Conservation (phyloP, 768 basidiomycete genomes). For the Porpolomopsis calyptriformis region DNA sequence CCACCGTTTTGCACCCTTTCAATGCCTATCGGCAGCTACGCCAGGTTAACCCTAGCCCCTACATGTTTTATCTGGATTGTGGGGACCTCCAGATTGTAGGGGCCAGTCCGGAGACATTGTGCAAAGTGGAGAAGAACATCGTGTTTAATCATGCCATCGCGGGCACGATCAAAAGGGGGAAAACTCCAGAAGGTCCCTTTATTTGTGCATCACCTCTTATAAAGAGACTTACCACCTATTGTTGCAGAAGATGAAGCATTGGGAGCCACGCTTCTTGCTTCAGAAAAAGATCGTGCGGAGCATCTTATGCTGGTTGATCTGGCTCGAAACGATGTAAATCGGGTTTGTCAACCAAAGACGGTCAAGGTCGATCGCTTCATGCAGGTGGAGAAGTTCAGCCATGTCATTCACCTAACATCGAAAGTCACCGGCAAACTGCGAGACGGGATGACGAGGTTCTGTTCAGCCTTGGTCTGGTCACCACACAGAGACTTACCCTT, state of each 20-base stretch:
- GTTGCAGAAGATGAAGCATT: conserved; percentile 78
- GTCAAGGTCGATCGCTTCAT: conserved; percentile 95
- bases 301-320: conserved; percentile 99
- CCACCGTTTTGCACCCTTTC: conserved; percentile 88
- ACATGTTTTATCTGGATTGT: conserved; percentile 98
- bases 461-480: conserved; percentile 6
- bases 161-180: conserved; percentile 84
- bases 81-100: conserved; percentile 93
- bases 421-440: conserved; percentile 85
- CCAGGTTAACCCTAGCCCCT: conserved; percentile 93
- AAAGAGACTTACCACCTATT: conserved; percentile 4
- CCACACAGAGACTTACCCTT: conserved; percentile 1
- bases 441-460: conserved; percentile 73
- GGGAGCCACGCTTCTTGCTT: conserved; percentile 61
- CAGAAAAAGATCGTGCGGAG: conserved; percentile 93
- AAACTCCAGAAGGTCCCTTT: conserved; percentile 75
- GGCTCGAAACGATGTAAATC: conserved; percentile 96
- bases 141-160: conserved; percentile 98
- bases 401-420: conserved; percentile 95
- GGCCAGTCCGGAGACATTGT: conserved; percentile 94
- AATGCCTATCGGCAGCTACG: conserved; percentile 92
- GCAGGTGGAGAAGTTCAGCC: conserved; percentile 89
- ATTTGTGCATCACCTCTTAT: conserved; percentile 13
- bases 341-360: conserved; percentile 88
- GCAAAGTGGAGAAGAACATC: conserved; percentile 85